A percentile compares a stretch with the other conserved stretches of the same genome.
phyloP scores from a whole-genome alignment of 192 early-diverging fungal genomes.

The Geranomyces variabilis region DNA sequence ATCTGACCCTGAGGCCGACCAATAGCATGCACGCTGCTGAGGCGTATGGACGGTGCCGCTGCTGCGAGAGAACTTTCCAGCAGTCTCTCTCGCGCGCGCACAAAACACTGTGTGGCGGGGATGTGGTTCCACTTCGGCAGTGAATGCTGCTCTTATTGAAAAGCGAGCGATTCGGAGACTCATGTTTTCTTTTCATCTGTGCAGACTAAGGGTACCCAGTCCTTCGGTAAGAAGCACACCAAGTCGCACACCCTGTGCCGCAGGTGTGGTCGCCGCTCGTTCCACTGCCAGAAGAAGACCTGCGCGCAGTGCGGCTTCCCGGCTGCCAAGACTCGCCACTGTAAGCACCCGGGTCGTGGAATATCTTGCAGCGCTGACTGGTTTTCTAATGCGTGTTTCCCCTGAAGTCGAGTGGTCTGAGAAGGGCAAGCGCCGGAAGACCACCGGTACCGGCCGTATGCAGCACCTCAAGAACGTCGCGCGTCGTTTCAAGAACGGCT shows the following conservation, averaged over 20 bases:
- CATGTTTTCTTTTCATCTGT: not conserved
- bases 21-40: no score
- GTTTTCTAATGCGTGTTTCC: not conserved
- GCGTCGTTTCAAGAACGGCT: constrained; percentile 97
- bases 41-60: no score
- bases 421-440: constrained; percentile 98
- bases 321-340: constrained; percentile 94
- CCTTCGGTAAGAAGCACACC: constrained; percentile 99
- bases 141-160: not conserved
- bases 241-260: constrained; percentile 99
- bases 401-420: constrained; percentile 86
- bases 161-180: not conserved
- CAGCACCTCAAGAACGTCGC: constrained; percentile 90
- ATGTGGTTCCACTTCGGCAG: no score
- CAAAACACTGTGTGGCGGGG: no score
- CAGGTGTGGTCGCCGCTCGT: constrained; percentile 94
- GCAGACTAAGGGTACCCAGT: constrained; percentile 97
- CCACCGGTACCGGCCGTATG: constrained; percentile 99
- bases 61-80: not conserved
- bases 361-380: not conserved
- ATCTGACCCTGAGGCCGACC: no score
- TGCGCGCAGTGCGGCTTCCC: constrained; percentile 99
- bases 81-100: not conserved
- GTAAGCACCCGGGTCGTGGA: constrained; percentile 46
- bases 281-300: constrained; percentile 99